Evolutionary conservation across 2,329 filamentous ascomycete genomes (phyloP).

Genomic region (Trichoderma aggressivum): DNA sequence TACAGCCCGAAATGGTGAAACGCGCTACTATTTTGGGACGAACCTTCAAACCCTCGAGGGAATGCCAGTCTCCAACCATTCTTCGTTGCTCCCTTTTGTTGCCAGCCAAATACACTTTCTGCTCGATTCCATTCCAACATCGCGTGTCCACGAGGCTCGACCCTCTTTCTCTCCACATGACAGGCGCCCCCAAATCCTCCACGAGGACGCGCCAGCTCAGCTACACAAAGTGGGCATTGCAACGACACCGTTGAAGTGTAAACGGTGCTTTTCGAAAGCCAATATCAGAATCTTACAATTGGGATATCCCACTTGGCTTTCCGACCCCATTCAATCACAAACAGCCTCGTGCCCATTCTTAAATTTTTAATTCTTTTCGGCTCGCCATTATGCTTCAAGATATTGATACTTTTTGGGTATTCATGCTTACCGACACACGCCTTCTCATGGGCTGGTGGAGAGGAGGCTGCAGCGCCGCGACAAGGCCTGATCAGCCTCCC

Average conservation of each 20-base stretch:
- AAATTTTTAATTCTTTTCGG: neutral
- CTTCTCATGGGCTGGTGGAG: neutral
- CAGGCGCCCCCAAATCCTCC: neutral
- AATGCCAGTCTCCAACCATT: neutral
- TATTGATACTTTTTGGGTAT: too few relatives aligned
- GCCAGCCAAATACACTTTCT: too few relatives aligned
- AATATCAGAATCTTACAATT: neutral
- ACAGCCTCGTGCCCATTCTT: neutral
- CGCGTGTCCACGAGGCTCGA: neutral
- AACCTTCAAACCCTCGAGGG: constrained; percentile 1
- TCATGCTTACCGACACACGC: neutral
- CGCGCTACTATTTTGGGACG: constrained; percentile 2
- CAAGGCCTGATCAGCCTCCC: neutral
- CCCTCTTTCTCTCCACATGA: neutral
- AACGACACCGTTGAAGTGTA: neutral
- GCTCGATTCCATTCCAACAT: neutral
- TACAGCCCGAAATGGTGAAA: constrained; percentile 7
- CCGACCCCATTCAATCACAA: too few relatives aligned
- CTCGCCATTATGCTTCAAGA: neutral
- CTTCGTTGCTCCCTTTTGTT: too few relatives aligned
- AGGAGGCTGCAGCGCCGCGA: constrained; percentile 1
- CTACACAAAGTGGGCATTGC: neutral
- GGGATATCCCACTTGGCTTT: neutral
- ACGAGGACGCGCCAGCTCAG: neutral
- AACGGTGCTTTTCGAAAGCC: neutral